Evolutionary conservation across 2,329 filamentous ascomycete genomes (phyloP), one percentile per base, ranked within the genome.

Genomic region (Monosporascus sp.): DNA sequence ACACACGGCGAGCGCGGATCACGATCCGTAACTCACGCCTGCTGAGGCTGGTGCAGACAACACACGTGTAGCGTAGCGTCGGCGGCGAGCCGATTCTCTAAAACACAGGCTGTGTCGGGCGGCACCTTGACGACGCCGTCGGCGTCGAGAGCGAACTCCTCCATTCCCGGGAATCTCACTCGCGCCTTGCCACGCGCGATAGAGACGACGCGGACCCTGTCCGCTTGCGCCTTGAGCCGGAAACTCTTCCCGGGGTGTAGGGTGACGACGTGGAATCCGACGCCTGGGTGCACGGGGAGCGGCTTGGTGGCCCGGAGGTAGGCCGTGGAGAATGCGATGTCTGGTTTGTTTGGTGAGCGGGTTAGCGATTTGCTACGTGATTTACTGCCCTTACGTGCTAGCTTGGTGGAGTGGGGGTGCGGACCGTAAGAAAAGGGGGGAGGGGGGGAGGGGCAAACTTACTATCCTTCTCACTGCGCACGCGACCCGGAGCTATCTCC

Each of bases 371-470:
- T 14, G 27, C 27, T 31, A 14, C 27, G 9, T 31, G 9, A 31
- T 31, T 14, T 31, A 31, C 27, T 14, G 11, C 4, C 27, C 6
- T 31, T 9, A 5, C 14, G 27, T 4, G 9, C 27, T 31, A 3
- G 4, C 1, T 14, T 31, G 3, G 14, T 31, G 9, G 1, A 31
- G 14, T 31, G 27, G 27, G 3, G 27, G 11, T 31, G 27, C 27
- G 1, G 16, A 1, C 2, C 1, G 37, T 17, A 2, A 1, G 19
- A 20, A 41, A 7, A 17, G 14, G 24, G 24, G 26, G 1, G 16
- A 17, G 20, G 14, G 22, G 37, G 37, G 37, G 37, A 38, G 37
- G 37, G 43, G 7, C 17, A 17, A 17, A 46, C 43, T 27, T 46
- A 46, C 43, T 46, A 7, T 26, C 4, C 8, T 7, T n/a, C 8